These are phyloP conservation scores for Stipa capillata DNA, from an alignment of 176 grass and related monocot species.

Conservation along the genomic window DNA sequence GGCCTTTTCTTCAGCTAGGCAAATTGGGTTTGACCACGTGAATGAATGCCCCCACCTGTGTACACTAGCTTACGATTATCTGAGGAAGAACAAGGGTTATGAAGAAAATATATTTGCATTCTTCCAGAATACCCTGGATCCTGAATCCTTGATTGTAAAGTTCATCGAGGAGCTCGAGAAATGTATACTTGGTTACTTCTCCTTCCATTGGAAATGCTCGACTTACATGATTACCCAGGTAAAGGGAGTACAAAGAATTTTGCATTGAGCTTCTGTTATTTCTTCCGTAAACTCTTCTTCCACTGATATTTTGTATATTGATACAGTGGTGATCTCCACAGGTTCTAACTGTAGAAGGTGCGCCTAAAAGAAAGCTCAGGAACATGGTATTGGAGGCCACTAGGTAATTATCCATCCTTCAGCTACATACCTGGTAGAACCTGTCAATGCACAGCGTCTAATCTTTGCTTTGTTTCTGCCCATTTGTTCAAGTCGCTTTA, in stretches of 20 bases:
- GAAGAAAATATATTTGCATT: slow-evolving; percentile 71
- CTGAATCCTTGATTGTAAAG: slow-evolving; percentile 42
- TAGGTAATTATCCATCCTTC: slow-evolving; percentile 31
- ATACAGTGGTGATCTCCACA: slow-evolving; percentile 32
- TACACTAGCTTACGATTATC: slow-evolving; percentile 66
- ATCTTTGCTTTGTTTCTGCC: not conserved
- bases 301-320: slow-evolving; percentile 16
- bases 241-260: not conserved
- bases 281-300: not conserved
- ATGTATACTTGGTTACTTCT: slow-evolving; percentile 82
- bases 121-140: slow-evolving; percentile 47
- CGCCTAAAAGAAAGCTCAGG: slow-evolving; percentile 65
- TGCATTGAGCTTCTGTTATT: not conserved
- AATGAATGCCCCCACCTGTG: slow-evolving; percentile 72
- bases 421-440: not conserved
- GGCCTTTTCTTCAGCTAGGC: slow-evolving; percentile 46
- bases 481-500: not conserved
- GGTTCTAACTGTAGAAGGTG: slow-evolving; percentile 56
- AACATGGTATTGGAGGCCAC: slow-evolving; percentile 88
- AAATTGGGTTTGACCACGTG: slow-evolving; percentile 58
- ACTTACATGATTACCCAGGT: slow-evolving; percentile 74
- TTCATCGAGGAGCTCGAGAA: slow-evolving; percentile 85
- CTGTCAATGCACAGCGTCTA: not conserved
- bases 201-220: slow-evolving; percentile 85
- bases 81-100: slow-evolving; percentile 60